These are phyloP conservation scores for Daldinia sp. DNA, from an alignment of 2,329 filamentous ascomycete genomes.

Conservation along the genomic window DNA sequence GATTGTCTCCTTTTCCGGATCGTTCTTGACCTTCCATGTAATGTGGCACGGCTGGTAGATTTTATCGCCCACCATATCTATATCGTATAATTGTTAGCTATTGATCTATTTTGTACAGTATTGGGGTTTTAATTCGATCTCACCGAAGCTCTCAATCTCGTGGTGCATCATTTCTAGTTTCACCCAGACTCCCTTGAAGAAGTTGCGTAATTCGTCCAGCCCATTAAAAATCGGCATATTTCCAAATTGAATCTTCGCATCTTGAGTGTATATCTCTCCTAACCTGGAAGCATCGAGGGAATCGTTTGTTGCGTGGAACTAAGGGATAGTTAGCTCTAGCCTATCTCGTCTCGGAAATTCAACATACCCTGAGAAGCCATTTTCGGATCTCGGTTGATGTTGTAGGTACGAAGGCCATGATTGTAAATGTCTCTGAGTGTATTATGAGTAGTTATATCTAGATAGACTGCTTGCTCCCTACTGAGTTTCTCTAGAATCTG, in stretches of 20 bases:
- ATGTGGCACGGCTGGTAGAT: constrained; percentile 40
- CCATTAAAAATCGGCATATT: constrained; percentile 36
- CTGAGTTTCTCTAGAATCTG: neutral
- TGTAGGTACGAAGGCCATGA: constrained; percentile 39
- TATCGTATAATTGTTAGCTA: neutral
- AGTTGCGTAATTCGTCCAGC: constrained; percentile 25
- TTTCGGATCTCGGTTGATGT: constrained; percentile 29
- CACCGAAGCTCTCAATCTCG: constrained; percentile 36
- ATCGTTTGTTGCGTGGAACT: constrained; percentile 36
- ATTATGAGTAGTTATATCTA: neutral
- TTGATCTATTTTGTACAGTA: neutral
- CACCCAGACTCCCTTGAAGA: constrained; percentile 28
- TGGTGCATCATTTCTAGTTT: constrained; percentile 38
- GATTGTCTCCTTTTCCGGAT: constrained; percentile 37
- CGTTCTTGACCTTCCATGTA: constrained; percentile 38
- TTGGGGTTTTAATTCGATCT: neutral
- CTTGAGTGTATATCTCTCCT: constrained; percentile 28
- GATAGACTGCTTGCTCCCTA: neutral
- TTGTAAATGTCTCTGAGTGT: neutral
- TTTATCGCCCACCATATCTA: constrained; percentile 37
- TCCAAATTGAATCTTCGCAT: constrained; percentile 36
- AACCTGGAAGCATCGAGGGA: constrained; percentile 33
- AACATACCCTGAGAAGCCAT: constrained; percentile 34
- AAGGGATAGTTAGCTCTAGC: neutral
- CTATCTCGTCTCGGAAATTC: neutral